Evolutionary conservation across 176 grass and related monocot genomes (phyloP).

Genomic region (Dendrocalamus sinicus): DNA sequence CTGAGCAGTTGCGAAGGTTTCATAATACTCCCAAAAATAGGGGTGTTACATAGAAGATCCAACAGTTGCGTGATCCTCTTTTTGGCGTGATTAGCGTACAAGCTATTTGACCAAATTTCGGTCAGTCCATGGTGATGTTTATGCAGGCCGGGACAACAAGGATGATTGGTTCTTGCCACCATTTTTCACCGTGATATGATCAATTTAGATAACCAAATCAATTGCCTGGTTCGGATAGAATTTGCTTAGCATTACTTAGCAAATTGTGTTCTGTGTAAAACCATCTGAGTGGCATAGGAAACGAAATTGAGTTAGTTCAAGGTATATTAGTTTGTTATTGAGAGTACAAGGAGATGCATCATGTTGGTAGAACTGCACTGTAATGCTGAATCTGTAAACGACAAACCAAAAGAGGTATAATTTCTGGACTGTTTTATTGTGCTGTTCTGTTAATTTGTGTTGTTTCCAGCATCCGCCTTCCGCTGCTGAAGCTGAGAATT

Average conservation of each 20-base stretch:
- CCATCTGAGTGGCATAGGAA: slow-evolving; percentile 1
- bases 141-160: not conserved
- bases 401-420: not conserved
- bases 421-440: not conserved
- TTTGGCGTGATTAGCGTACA: not conserved
- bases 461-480: not conserved
- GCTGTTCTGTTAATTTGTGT: not conserved
- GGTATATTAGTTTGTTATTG: not conserved
- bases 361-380: not conserved
- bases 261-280: too few relatives aligned
- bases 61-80: too few relatives aligned
- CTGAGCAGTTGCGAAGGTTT: too few relatives aligned
- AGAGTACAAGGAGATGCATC: not conserved
- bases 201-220: not conserved
- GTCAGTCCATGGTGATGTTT: not conserved
- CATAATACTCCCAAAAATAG: too few relatives aligned
- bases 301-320: not conserved
- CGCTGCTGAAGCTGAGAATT: not conserved
- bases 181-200: slow-evolving; percentile 5
- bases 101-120: not conserved
- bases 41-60: too few relatives aligned
- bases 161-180: slow-evolving; percentile 1
- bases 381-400: not conserved
- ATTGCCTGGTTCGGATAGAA: slow-evolving; percentile 7
- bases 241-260: not conserved